Evolutionary conservation across 2,329 filamentous ascomycete genomes (phyloP), one percentile per base, ranked within the genome.

Genomic region (Ophiostoma tasmaniense): DNA sequence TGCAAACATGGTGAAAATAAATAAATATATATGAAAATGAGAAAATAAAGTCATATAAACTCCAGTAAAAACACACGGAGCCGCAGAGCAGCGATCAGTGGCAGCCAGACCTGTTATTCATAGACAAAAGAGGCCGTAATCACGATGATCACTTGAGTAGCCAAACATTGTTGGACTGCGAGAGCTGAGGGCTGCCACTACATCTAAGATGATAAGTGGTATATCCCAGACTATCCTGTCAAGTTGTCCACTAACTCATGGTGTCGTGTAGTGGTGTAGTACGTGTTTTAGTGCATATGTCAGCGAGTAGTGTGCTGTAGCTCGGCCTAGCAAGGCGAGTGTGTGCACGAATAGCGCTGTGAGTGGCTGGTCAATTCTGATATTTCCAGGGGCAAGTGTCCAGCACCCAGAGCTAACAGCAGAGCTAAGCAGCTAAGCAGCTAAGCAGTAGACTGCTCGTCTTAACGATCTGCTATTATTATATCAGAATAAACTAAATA

Each of bases 221-320:
- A 55, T 10, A 45, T 45, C 17, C 17, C 14, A 17, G 42, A 7
- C 33, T 33, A 6, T 42, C 42, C 5, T 45, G 42, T 45, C 42
- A n/a, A 45, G 39, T 42, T 33, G 33, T 8, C 37, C 37, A 39
- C 11, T 39, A 39, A 17, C 42, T 45, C 50, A 55, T 55, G 50
- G 50, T 55, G 50, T 55, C 25, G 55, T 61, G 55, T 61, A 28
- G 55, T 61, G 55, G 55, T 61, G 55, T 61, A 61, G 55, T 30
- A n/a, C 55, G 3, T 1, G 30, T 28, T 14, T 59, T 61, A 30
- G 55, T 61, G 55, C 25, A 14, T 45, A 17, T 45, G 42, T 45
- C 42, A 45, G 42, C 42, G 17, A n/a, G 42, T 45, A 45, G 42
- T 45, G 42, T 17, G 42, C 42, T 45, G 42, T 45, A 45, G 42